Conservation (phyloP, 768 basidiomycete genomes). For the Tylopilus felleus region DNA sequence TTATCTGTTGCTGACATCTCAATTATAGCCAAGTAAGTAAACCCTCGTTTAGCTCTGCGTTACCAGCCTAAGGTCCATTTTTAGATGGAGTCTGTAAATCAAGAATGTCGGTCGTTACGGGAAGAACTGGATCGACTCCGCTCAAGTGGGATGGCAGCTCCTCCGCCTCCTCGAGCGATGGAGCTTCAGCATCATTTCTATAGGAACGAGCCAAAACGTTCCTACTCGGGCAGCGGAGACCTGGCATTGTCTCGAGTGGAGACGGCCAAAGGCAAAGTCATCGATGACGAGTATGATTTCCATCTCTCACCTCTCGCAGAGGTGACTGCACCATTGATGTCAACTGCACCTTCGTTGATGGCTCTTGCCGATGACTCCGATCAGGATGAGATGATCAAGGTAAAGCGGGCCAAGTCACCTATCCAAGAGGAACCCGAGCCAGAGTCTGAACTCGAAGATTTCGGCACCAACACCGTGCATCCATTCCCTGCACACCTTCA, state of each 20-base stretch:
- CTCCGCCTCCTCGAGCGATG: constrained; percentile 14
- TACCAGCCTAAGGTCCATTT: constrained; percentile 6
- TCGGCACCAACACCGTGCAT: constrained; percentile 2
- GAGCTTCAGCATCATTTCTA: constrained; percentile 26
- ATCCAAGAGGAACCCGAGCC: constrained; percentile 23
- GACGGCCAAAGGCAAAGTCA: constrained; percentile 21
- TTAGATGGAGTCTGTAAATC: constrained; percentile 22
- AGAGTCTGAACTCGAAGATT: constrained; percentile 27
- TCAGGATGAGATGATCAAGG: constrained; percentile 24
- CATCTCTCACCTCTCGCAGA: constrained; percentile 33
- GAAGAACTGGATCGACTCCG: constrained; percentile 27
- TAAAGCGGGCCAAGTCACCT: constrained; percentile 16
- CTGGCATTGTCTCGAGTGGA: constrained; percentile 9
- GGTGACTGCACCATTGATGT: constrained; percentile 23
- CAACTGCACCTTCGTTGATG: constrained; percentile 27
- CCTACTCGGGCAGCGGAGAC: constrained; percentile 17
- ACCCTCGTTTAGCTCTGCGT: not conserved
- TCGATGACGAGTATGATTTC: constrained; percentile 28
- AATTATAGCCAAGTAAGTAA: constrained; percentile 35
- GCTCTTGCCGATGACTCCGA: constrained; percentile 31
- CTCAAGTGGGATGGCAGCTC: constrained; percentile 6
- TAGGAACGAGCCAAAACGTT: constrained; percentile 21
- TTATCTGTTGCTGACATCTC: constrained; percentile 19
- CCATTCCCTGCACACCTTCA: constrained; percentile 30
- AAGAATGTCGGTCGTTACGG: constrained; percentile 28